Evolutionary conservation across 2,329 filamentous ascomycete genomes (phyloP).

Genomic region (Chaetothyriales sp.): DNA sequence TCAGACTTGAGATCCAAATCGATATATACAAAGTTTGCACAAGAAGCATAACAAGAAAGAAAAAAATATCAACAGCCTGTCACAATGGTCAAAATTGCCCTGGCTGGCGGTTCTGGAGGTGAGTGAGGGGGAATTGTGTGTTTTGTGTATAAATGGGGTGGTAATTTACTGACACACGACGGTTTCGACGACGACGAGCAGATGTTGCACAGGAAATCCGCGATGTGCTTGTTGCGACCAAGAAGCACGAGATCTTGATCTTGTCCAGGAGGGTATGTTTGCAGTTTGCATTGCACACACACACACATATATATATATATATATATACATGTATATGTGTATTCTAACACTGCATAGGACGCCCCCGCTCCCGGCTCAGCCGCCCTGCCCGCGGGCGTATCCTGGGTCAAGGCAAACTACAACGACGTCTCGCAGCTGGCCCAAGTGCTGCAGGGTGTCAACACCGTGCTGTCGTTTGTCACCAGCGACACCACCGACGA

Average conservation of each 20-base stretch:
- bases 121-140: no score
- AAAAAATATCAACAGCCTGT: no score
- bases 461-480: constrained; percentile 8
- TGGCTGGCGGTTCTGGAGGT: constrained; percentile 34
- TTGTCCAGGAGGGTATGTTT: constrained; percentile 32
- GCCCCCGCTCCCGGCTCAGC: neutral
- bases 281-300: no score
- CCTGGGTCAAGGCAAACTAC: constrained; percentile 5
- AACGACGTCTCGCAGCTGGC: constrained; percentile 5
- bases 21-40: no score
- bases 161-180: constrained; percentile 1
- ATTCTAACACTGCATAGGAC: neutral
- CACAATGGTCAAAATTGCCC: constrained; percentile 31
- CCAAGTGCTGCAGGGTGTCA: constrained; percentile 2
- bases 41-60: no score
- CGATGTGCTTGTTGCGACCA: constrained; percentile 33
- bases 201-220: constrained; percentile 40
- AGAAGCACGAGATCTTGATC: constrained; percentile 39
- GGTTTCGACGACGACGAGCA: no score
- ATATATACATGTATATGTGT: no score
- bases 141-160: no score
- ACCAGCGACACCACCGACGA: constrained; percentile 1
- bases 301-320: no score
- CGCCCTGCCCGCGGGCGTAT: constrained; percentile 15
- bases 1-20: no score